Evolutionary conservation across 768 basidiomycete species (phyloP).

Genomic region (Phaeolepiota aurea): DNA sequence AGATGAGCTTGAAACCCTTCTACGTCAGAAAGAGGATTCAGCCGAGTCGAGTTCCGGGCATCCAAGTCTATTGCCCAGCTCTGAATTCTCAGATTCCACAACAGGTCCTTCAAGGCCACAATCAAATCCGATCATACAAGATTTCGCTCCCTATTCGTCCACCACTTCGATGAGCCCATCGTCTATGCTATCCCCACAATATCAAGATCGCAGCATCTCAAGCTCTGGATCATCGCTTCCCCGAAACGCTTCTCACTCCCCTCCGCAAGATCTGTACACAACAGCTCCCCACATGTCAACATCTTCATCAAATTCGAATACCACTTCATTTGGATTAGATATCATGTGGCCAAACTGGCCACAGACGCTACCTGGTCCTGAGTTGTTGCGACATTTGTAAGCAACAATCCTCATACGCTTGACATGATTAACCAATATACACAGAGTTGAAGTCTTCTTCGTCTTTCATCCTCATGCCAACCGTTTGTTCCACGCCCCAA

Average conservation of each 20-base stretch:
- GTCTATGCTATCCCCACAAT: constrained; percentile 5
- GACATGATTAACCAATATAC: constrained; percentile 1
- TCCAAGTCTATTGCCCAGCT: not conserved
- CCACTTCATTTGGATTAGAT: constrained; percentile 22
- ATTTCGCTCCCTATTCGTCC: constrained; percentile 4
- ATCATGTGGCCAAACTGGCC: constrained; percentile 57
- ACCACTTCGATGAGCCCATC: constrained; percentile 3
- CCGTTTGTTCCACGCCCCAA: constrained; percentile 59
- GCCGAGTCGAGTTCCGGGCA: constrained; percentile 7
- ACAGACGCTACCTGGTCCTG: constrained; percentile 48
- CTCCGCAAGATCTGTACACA: constrained; percentile 13
- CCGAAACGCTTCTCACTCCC: constrained; percentile 16
- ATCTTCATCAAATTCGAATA: constrained; percentile 7
- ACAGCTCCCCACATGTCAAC: constrained; percentile 8
- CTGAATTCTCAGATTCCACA: not conserved
- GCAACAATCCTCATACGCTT: constrained; percentile 11
- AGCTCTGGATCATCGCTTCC: constrained; percentile 5
- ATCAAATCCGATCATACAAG: constrained; percentile 4
- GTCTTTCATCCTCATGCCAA: constrained; percentile 65
- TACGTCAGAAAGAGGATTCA: constrained; percentile 47
- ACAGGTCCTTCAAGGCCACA: not conserved
- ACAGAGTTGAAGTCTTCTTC: constrained; percentile 74
- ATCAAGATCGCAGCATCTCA: constrained; percentile 6
- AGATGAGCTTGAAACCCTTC: constrained; percentile 65
- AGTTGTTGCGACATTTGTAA: constrained; percentile 58